A percentile compares a stretch with the other conserved stretches of the same genome.
phyloP scores from a whole-genome alignment of 257 asterid species.

The Catharanthus roseus region DNA sequence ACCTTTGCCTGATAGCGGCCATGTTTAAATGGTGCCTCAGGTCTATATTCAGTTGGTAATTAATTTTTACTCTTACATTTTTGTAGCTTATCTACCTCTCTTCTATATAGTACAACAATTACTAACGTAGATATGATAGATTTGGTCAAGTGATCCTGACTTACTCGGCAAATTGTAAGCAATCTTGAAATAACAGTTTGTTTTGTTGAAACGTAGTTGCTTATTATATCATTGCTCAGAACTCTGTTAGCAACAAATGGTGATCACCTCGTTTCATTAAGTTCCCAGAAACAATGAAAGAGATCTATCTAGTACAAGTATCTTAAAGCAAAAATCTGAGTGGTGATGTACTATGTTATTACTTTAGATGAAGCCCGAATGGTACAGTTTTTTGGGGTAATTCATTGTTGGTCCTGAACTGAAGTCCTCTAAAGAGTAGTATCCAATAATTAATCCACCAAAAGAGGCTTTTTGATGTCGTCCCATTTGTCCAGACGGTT shows the following conservation, averaged over 20 bases:
- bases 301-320: neutral
- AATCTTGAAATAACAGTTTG: neutral
- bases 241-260: neutral
- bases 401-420: neutral
- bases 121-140: neutral
- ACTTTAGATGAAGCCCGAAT: neutral
- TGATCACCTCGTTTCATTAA: too few species aligned
- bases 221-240: neutral
- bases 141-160: slow-evolving; percentile 6
- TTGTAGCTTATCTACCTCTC: neutral
- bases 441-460: slow-evolving; percentile 15
- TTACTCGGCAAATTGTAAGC: slow-evolving; percentile 11
- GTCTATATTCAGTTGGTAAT: neutral
- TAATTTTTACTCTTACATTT: neutral
- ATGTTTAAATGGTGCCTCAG: neutral
- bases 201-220: neutral
- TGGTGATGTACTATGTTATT: neutral
- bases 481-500: slow-evolving; percentile 60
- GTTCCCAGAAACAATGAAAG: neutral
- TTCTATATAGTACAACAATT: neutral
- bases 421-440: too few species aligned
- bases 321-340: neutral
- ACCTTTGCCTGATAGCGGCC: neutral
- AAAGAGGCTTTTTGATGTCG: slow-evolving; percentile 40
- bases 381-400: neutral